Percentiles rank a stretch among this genome's conserved stretches.
Conservation (phyloP, 108 stramenopile genomes). For the Cyclostephanos invisitatus region DNA sequence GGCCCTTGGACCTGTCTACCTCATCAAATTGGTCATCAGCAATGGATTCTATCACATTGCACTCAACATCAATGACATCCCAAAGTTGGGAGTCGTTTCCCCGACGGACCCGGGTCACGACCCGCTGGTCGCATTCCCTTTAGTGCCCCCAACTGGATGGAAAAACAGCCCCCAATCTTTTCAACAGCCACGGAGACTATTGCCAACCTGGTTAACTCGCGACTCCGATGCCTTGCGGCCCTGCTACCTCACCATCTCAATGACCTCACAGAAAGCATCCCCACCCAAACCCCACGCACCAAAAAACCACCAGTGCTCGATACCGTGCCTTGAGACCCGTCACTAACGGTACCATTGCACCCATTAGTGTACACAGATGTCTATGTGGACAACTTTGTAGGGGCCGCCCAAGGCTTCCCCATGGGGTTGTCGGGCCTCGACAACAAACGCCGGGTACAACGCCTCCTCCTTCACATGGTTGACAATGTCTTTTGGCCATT, state of each 20-base stretch:
- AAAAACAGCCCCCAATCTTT: slow-evolving; percentile 8
- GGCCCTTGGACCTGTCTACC: neutral
- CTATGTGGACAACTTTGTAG: too few species aligned
- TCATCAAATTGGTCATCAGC: slow-evolving; percentile 2
- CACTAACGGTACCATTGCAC: neutral
- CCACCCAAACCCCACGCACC: slow-evolving; percentile 14
- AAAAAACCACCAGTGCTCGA: neutral
- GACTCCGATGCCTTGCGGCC: neutral
- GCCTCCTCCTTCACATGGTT: slow-evolving; percentile 25
- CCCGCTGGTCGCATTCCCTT: slow-evolving; percentile 15
- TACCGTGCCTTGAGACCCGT: neutral
- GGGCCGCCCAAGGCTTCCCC: too few species aligned
- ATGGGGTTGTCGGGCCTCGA: neutral
- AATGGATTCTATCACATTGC: slow-evolving; percentile 11
- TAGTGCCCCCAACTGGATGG: slow-evolving; percentile 1
- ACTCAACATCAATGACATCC: slow-evolving; percentile 7
- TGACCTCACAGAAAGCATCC: neutral
- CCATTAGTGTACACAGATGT: neutral
- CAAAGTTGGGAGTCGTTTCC: slow-evolving; percentile 8
- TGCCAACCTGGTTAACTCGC: slow-evolving; percentile 4
- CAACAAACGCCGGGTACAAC: neutral
- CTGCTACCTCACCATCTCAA: too few species aligned
- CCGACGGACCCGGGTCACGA: slow-evolving; percentile 1
- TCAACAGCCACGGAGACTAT: too few species aligned
- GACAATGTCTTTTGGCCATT: slow-evolving; percentile 41